These are phyloP conservation scores for Apiospora sp. DNA, from an alignment of 2,329 filamentous ascomycete species.

Conservation along the genomic window DNA sequence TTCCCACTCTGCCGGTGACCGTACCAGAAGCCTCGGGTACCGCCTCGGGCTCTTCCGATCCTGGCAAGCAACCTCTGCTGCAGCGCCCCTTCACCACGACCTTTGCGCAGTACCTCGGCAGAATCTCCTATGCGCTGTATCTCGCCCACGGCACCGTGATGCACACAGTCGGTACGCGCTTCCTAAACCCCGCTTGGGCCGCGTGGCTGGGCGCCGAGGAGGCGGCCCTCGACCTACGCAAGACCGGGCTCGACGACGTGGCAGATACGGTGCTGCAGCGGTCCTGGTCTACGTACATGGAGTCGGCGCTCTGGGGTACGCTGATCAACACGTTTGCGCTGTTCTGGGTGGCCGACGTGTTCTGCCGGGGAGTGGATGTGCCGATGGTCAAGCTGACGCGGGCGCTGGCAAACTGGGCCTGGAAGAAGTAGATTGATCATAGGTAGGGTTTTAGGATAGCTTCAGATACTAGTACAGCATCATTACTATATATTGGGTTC, in stretches of 20 bases:
- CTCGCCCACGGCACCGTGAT: constrained; percentile 67
- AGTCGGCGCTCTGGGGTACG: constrained; percentile 52
- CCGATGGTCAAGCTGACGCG: constrained; percentile 64
- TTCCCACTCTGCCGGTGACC: neutral
- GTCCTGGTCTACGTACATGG: constrained; percentile 46
- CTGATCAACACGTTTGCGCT: constrained; percentile 57
- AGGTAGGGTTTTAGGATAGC: too few relatives aligned
- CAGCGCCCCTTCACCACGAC: constrained; percentile 59
- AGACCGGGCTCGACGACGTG: constrained; percentile 44
- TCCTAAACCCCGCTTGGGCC: constrained; percentile 55
- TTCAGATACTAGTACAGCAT: too few relatives aligned
- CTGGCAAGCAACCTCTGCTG: constrained; percentile 43
- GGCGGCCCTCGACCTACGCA: constrained; percentile 52
- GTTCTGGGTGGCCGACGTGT: constrained; percentile 64
- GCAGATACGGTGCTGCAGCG: constrained; percentile 38
- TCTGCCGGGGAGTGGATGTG: constrained; percentile 63
- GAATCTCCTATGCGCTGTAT: constrained; percentile 68
- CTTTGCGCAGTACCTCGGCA: constrained; percentile 65
- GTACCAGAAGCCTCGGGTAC: neutral
- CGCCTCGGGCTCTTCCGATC: neutral
- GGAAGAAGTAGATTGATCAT: neutral
- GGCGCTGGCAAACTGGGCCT: constrained; percentile 54
- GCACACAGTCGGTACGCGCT: constrained; percentile 60
- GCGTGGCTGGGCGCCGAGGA: constrained; percentile 55
- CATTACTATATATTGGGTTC: neutral